Evolutionary conservation across 1,284 basidiomycete species (phyloP).

Genomic region (Rhodotorula sp.): DNA sequence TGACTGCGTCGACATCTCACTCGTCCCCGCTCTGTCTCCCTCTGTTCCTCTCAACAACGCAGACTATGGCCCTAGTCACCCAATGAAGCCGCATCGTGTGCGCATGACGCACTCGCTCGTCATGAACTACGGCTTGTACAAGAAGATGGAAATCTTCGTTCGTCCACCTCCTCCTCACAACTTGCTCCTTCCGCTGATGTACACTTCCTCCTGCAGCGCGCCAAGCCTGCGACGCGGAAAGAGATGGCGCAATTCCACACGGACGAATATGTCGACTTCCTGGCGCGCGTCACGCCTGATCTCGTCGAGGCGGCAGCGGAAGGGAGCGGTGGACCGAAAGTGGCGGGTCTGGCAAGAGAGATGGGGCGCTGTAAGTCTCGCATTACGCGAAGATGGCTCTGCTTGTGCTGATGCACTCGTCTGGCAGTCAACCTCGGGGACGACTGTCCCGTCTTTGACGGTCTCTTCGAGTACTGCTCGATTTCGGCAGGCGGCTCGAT

Average conservation of each 20-base stretch:
- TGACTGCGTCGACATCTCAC: no score
- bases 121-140: conserved; percentile 84
- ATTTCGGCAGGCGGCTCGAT: conserved; percentile 98
- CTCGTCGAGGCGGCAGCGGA: conserved; percentile 38
- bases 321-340: conserved; percentile 28
- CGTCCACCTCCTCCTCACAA: conserved; percentile 12
- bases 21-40: neutral
- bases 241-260: conserved; percentile 97
- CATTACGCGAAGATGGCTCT: neutral
- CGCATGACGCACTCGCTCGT: conserved; percentile 99
- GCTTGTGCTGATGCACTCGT: neutral
- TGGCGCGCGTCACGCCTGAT: conserved; percentile 76
- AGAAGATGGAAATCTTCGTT: conserved; percentile 53
- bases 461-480: conserved; percentile 95
- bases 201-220: conserved; percentile 63
- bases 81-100: conserved; percentile 68
- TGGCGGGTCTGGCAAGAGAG: conserved; percentile 55
- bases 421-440: conserved; percentile 78
- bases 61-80: conserved; percentile 38
- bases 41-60: neutral
- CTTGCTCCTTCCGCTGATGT: neutral
- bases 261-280: conserved; percentile 89
- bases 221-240: conserved; percentile 97
- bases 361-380: conserved; percentile 56
- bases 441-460: conserved; percentile 98